phyloP scores from a whole-genome alignment of 345 rosid genomes.

The Murraya koenigii region DNA sequence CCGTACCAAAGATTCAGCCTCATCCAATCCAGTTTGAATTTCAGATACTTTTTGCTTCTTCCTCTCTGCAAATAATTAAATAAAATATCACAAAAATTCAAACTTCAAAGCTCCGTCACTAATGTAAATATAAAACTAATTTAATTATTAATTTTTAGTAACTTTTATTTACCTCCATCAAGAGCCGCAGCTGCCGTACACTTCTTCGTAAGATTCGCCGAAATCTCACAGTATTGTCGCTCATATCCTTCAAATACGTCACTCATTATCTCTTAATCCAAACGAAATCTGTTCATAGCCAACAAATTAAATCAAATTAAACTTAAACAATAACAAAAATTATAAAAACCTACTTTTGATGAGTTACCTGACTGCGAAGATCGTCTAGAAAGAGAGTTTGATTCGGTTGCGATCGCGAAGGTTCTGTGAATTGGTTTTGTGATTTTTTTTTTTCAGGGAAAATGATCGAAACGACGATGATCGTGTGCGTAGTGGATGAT shows the following conservation, averaged over 20 bases:
- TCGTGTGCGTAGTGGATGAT: background rate
- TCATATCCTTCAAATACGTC: slow-evolving; percentile 57
- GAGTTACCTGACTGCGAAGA: background rate
- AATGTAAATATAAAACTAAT: background rate
- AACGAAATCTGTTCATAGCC: background rate
- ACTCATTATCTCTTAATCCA: slow-evolving; percentile 43
- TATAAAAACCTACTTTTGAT: background rate
- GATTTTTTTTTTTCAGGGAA: background rate
- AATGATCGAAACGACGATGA: background rate
- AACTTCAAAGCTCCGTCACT: background rate
- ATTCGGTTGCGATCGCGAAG: background rate
- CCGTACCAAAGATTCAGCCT: slow-evolving; percentile 75
- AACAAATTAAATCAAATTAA: background rate
- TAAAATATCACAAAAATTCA: background rate
- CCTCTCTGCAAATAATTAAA: slow-evolving; percentile 52
- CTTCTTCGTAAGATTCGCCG: slow-evolving; percentile 53
- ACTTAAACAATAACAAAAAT: background rate
- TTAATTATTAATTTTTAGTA: background rate
- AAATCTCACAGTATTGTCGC: slow-evolving; percentile 65
- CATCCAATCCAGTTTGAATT: slow-evolving; percentile 57
- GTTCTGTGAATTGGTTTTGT: background rate
- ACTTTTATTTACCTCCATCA: slow-evolving; percentile 41
- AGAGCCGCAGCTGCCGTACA: slow-evolving; percentile 48
- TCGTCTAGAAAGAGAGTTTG: background rate
- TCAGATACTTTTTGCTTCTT: slow-evolving; percentile 82